phyloP scores from a whole-genome alignment of 305 asterid genomes.

The Solanum hybrid region DNA sequence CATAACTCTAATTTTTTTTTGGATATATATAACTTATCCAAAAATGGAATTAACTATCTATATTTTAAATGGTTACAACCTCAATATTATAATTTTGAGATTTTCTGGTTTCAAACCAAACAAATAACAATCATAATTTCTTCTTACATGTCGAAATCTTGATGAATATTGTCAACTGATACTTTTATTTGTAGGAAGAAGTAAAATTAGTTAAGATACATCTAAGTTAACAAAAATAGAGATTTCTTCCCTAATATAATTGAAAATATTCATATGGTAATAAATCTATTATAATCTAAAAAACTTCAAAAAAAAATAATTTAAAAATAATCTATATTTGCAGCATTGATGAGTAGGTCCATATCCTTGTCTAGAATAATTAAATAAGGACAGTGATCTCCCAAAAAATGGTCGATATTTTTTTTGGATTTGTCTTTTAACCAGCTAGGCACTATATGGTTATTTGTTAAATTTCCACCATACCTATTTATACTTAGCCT shows the following conservation, averaged over 20 bases:
- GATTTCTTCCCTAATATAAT: neutral
- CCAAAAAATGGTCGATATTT: neutral
- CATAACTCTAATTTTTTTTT: neutral
- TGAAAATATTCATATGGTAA: neutral
- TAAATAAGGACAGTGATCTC: neutral
- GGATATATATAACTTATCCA: neutral
- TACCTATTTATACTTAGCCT: neutral
- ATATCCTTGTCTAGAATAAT: neutral
- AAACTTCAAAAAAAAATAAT: neutral
- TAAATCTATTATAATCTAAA: neutral
- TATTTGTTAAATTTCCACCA: neutral
- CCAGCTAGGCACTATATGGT: neutral
- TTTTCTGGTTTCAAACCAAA: neutral
- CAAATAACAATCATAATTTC: neutral
- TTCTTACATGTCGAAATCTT: neutral
- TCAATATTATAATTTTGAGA: neutral
- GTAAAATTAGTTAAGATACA: neutral
- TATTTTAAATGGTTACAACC: neutral
- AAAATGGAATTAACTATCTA: neutral
- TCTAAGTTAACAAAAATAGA: neutral
- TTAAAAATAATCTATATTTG: neutral
- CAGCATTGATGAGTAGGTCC: neutral
- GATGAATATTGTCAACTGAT: neutral
- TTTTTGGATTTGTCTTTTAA: constrained; percentile 5
- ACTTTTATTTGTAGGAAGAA: neutral